These are phyloP conservation scores for Fusarium cicatricum DNA, from an alignment of 2,329 filamentous ascomycete genomes.

Conservation along the genomic window DNA sequence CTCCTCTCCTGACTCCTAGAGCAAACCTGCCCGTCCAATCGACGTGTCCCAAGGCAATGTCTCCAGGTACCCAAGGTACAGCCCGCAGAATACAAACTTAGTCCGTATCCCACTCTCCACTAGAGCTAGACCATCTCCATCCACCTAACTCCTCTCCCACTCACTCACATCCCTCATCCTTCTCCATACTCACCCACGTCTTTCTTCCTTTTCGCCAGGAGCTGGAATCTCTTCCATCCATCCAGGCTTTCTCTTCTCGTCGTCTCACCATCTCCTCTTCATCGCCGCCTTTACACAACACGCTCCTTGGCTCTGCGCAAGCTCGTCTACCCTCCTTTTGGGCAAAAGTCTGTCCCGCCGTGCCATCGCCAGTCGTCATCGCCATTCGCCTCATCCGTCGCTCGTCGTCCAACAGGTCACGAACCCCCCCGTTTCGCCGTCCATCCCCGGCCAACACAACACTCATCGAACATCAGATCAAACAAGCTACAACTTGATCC, in stretches of 20 bases:
- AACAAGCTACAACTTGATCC: slow-evolving; percentile 35
- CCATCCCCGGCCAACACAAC: slow-evolving; percentile 36
- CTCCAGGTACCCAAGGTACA: slow-evolving; percentile 19
- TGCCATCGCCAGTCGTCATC: slow-evolving; percentile 43
- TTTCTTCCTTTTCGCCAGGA: slow-evolving; percentile 44
- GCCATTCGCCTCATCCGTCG: slow-evolving; percentile 39
- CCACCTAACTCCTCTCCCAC: slow-evolving; percentile 34
- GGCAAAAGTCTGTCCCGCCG: slow-evolving; percentile 46
- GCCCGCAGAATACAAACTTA: slow-evolving; percentile 28
- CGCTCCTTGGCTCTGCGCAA: slow-evolving; percentile 51
- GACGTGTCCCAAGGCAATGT: neutral
- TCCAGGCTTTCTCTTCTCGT: slow-evolving; percentile 52
- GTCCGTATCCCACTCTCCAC: slow-evolving; percentile 35
- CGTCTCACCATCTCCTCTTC: slow-evolving; percentile 49
- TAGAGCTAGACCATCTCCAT: slow-evolving; percentile 39
- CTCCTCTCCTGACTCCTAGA: slow-evolving; percentile 16
- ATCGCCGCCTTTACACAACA: slow-evolving; percentile 48
- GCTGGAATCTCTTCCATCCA: slow-evolving; percentile 53
- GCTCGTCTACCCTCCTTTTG: slow-evolving; percentile 51
- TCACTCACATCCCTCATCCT: slow-evolving; percentile 36
- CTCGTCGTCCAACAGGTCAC: slow-evolving; percentile 38
- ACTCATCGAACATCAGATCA: slow-evolving; percentile 34
- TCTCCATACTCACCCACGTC: slow-evolving; percentile 38
- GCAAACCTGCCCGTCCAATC: slow-evolving; percentile 16
- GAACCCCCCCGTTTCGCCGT: slow-evolving; percentile 32